Evolutionary conservation across 352 stramenopile species (phyloP).

Genomic region (Phytophthora fragariaefolia): DNA sequence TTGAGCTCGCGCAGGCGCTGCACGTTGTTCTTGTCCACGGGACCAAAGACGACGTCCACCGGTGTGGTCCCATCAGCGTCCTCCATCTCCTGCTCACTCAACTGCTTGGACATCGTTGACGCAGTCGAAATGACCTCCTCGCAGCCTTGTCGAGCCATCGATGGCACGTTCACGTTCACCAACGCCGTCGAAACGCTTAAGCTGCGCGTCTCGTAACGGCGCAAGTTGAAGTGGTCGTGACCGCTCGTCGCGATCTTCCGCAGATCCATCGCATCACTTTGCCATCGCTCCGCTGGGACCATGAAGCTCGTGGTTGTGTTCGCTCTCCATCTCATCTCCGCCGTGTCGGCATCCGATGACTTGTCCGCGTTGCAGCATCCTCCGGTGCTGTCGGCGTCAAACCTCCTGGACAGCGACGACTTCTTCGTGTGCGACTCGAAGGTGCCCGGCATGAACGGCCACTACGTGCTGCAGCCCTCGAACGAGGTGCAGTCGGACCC

Average conservation of each 20-base stretch:
- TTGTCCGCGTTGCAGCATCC: background rate
- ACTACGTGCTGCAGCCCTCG: constrained; percentile 47
- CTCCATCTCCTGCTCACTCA: background rate
- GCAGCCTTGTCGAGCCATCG: constrained; percentile 13
- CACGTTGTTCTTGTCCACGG: constrained; percentile 70
- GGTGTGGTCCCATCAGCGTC: background rate
- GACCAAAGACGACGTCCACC: constrained; percentile 46
- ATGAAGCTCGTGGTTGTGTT: constrained; percentile 12
- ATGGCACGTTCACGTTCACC: constrained; percentile 6
- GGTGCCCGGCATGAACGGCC: constrained; percentile 58
- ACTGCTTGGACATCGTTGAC: background rate
- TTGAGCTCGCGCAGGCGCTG: constrained; percentile 91
- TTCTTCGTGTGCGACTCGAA: constrained; percentile 69
- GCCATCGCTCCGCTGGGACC: background rate
- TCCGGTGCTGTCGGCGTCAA: constrained; percentile 16
- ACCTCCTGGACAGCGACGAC: constrained; percentile 35
- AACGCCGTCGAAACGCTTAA: constrained; percentile 11
- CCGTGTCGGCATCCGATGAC: constrained; percentile 1
- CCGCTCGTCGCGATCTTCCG: constrained; percentile 23
- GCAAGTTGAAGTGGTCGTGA: constrained; percentile 29
- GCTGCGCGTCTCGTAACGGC: constrained; percentile 25
- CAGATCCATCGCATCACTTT: constrained; percentile 5
- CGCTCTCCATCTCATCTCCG: constrained; percentile 2
- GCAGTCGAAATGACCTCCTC: constrained; percentile 1
- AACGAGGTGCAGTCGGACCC: constrained; percentile 40